Percentiles rank a stretch among this genome's conserved stretches.
These are phyloP conservation scores for Claviceps paspali DNA, from an alignment of 2,329 filamentous ascomycete genomes.

Conservation along the genomic window DNA sequence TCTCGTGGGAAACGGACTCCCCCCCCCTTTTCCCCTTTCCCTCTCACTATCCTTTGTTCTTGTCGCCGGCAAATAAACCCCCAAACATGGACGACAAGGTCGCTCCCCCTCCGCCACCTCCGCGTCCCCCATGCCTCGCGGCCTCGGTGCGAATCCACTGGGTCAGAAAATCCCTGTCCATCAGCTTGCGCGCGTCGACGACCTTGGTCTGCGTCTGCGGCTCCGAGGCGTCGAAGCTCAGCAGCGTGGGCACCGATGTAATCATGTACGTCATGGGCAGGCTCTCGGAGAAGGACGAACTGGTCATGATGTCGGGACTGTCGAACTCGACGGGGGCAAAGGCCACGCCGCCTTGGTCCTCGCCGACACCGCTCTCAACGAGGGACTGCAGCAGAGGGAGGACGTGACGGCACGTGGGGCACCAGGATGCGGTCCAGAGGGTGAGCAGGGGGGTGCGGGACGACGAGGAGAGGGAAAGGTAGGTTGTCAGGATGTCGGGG, in stretches of 20 bases:
- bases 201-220: constrained; percentile 33
- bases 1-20: too few species aligned
- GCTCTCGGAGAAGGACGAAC: constrained; percentile 13
- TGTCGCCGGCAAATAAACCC: constrained; percentile 25
- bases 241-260: constrained; percentile 39
- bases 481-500: constrained; percentile 36
- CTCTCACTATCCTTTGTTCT: too few species aligned
- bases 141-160: constrained; percentile 40
- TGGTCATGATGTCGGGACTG: constrained; percentile 37
- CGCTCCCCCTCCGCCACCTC: constrained; percentile 20
- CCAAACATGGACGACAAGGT: constrained; percentile 23
- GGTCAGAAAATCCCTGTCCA: constrained; percentile 32
- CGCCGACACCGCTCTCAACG: constrained; percentile 35
- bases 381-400: constrained; percentile 33
- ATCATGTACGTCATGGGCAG: constrained; percentile 43
- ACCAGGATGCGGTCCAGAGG: constrained; percentile 45
- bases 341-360: constrained; percentile 39
- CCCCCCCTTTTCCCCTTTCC: too few species aligned
- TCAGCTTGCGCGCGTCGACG: constrained; percentile 31
- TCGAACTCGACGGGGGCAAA: constrained; percentile 41
- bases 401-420: constrained; percentile 35
- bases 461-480: constrained; percentile 39
- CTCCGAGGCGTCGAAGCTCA: constrained; percentile 42
- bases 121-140: constrained; percentile 27
- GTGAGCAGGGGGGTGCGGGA: constrained; percentile 40